Percentiles rank a stretch among this genome's conserved stretches.
phyloP scores from a whole-genome alignment of 495 filamentous ascomycete genomes.

The Penicillium malachiteum region DNA sequence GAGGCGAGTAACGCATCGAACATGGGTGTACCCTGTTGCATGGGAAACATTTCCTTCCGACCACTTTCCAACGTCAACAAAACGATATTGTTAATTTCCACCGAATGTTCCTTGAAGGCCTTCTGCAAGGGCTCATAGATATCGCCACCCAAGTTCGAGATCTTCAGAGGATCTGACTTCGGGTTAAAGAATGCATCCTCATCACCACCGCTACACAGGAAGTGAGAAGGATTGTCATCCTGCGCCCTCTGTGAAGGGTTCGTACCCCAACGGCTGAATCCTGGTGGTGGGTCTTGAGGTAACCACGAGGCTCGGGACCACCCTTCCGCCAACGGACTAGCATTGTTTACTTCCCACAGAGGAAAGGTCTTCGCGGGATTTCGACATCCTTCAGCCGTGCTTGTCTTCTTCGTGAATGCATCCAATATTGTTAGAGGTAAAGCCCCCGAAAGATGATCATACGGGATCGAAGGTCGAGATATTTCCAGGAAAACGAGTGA shows the following conservation, averaged over 20 bases:
- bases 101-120: constrained; percentile 29
- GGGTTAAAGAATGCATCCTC: constrained; percentile 36
- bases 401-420: constrained; percentile 25
- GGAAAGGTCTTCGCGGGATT: constrained; percentile 23
- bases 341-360: constrained; percentile 14
- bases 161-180: constrained; percentile 39
- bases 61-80: constrained; percentile 47
- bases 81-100: constrained; percentile 42
- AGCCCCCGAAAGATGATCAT: constrained; percentile 33
- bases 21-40: constrained; percentile 38
- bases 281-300: constrained; percentile 22
- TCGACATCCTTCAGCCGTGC: constrained; percentile 23
- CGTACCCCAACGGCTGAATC: constrained; percentile 30
- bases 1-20: constrained; percentile 39
- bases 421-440: constrained; percentile 32
- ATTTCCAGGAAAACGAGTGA: constrained; percentile 27
- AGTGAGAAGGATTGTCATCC: constrained; percentile 21
- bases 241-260: constrained; percentile 15
- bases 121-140: constrained; percentile 32
- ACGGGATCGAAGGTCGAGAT: constrained; percentile 29
- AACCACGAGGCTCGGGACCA: constrained; percentile 31
- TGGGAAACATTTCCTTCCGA: constrained; percentile 47
- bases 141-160: constrained; percentile 40
- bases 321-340: constrained; percentile 4
- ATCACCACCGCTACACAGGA: constrained; percentile 12